Evolutionary conservation across 306 rosid genomes (phyloP), one percentile per base, ranked within the genome.

Genomic region (Vigna unguiculata): DNA sequence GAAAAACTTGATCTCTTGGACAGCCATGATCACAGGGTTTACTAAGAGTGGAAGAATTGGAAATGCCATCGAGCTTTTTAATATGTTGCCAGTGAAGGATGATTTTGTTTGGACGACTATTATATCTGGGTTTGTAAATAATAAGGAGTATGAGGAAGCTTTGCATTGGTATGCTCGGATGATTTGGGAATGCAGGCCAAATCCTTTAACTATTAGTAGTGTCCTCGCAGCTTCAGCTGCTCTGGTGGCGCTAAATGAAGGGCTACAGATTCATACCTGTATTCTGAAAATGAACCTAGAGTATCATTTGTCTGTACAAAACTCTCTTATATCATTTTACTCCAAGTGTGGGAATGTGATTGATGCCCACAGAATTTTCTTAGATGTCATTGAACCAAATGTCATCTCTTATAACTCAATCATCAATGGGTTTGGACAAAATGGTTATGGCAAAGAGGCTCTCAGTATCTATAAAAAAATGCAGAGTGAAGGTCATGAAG

Each of bases 21-120:
- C 97, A 1, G 72, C 92, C 62, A 83, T 90, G 85, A 88, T 93
- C 57, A 66, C 84, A 30, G 96, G 96, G 62, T 88, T 91, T 58
- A 78, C 83, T 5, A 86, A 69, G 63, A 60, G 65, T 51, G 96
- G 96, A 55, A 84, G 85, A 86, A 75, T 71, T 65, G 86, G 45
- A 41, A 87, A 88, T 81, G 87, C 92, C 16, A 20, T 83, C 30
- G 79, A 85, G 46, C 76, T 91, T 80, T 93, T 93, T 78, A 58
- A 69, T 65, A 71, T 82, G 92, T 84, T 85, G 80, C 88, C 93
- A 48, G 71, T 83, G 71, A 93, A 88, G 82, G 97, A 91, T 81
- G 88, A 76, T 82, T 45, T 90, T 83, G 86, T 91, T 76, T 93
- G 97, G 97, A 91, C 98, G 30, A 92, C 93, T 65, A 69, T 88